phyloP scores from a whole-genome alignment of 257 asterid species.

The Solanum paucissectum region DNA sequence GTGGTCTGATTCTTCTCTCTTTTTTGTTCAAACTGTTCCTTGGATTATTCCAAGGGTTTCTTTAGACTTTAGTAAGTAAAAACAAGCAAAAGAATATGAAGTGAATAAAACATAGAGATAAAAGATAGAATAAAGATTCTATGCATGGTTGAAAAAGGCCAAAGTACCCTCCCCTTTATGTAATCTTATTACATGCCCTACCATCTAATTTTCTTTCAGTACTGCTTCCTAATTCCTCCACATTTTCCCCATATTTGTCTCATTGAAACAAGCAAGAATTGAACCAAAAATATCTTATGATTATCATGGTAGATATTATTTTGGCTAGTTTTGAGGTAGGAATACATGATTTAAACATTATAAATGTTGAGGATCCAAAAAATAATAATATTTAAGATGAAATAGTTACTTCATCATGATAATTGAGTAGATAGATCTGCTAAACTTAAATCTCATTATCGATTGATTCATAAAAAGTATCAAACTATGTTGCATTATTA shows the following conservation, averaged over 20 bases:
- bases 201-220: background rate
- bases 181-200: background rate
- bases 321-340: background rate
- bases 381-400: background rate
- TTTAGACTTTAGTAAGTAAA: background rate
- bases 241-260: background rate
- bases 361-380: background rate
- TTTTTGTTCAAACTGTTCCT: background rate
- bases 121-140: background rate
- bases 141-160: background rate
- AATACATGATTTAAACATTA: background rate
- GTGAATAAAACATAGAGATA: background rate
- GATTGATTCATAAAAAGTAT: background rate
- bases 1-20: background rate
- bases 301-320: background rate
- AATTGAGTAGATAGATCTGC: background rate
- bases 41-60: background rate
- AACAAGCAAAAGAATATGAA: background rate
- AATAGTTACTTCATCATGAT: background rate
- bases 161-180: background rate
- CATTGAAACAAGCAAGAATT: background rate
- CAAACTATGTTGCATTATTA: background rate
- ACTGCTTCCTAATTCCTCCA: background rate
- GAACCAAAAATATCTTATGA: background rate
- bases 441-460: background rate